Percentiles rank a stretch among this genome's conserved stretches.
phyloP scores from a whole-genome alignment of 2,329 filamentous ascomycete species.

The Diaporthe velutina region DNA sequence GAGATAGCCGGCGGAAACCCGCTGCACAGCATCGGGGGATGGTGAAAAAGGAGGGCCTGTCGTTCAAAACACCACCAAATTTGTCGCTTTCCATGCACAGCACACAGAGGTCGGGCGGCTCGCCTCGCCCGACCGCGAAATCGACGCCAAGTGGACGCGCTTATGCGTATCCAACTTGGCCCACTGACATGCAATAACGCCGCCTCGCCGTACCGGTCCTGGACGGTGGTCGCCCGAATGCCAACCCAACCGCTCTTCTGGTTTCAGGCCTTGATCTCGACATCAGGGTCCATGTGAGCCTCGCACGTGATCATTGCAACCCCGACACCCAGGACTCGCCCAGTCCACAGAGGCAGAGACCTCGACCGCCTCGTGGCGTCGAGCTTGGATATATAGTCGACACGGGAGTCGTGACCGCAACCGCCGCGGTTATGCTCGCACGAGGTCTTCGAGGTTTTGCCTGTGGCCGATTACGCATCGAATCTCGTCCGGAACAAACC shows the following conservation, averaged over 20 bases:
- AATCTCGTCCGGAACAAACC: neutral
- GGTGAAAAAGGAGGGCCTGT: neutral
- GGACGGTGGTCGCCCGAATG: neutral
- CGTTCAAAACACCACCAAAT: conserved; percentile 2
- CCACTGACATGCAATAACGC: neutral
- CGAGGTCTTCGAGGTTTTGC: neutral
- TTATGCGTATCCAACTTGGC: neutral
- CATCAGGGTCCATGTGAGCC: too few species aligned
- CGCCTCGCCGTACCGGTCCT: neutral
- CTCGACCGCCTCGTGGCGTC: neutral
- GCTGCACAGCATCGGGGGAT: neutral
- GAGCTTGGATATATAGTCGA: neutral
- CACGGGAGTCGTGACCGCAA: neutral
- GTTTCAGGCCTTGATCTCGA: neutral
- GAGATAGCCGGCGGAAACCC: neutral
- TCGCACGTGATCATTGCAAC: neutral
- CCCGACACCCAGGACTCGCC: neutral
- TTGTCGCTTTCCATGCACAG: neutral
- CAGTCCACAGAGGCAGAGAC: neutral
- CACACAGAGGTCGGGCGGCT: neutral
- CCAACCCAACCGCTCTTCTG: neutral
- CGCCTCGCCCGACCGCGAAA: neutral
- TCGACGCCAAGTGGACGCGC: neutral
- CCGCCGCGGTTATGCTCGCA: neutral
- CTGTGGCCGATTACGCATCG: neutral